phyloP scores from a whole-genome alignment of 2,329 filamentous ascomycete genomes.

The Chrysoporthe puriensis region DNA sequence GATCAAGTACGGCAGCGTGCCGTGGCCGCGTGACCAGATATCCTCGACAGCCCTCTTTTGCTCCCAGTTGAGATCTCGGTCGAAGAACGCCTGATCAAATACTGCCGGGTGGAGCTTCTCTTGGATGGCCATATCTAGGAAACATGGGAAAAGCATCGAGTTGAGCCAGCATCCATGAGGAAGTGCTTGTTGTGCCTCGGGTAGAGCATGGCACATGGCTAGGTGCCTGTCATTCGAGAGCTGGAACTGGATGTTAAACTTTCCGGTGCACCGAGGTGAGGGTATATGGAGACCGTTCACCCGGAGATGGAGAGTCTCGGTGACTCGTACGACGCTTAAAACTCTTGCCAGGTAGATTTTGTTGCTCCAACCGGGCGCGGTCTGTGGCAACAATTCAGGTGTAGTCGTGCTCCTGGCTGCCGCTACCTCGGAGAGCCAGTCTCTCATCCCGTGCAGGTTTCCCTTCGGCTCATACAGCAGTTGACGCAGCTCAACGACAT shows the following conservation, averaged over 20 bases:
- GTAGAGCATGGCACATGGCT: conserved; percentile 28
- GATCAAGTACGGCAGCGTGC: conserved; percentile 35
- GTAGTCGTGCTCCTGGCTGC: background rate
- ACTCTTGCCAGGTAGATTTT: conserved; percentile 31
- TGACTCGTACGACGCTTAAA: conserved; percentile 29
- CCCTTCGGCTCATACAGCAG: conserved; percentile 22
- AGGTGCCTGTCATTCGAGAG: conserved; percentile 21
- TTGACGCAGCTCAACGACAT: conserved; percentile 32
- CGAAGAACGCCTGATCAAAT: conserved; percentile 27
- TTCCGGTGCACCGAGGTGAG: conserved; percentile 13
- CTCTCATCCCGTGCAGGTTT: conserved; percentile 15
- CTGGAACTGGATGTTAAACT: conserved; percentile 33
- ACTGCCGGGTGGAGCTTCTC: conserved; percentile 27
- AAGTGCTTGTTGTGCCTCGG: conserved; percentile 27
- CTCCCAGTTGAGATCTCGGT: conserved; percentile 30
- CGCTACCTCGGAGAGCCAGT: conserved; percentile 16
- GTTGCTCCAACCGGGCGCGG: conserved; percentile 29
- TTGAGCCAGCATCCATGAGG: conserved; percentile 28
- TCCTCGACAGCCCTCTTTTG: conserved; percentile 33
- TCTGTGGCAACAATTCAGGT: background rate
- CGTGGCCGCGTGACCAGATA: conserved; percentile 31
- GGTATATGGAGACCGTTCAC: conserved; percentile 27
- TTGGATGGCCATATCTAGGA: conserved; percentile 30
- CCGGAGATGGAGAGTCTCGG: conserved; percentile 28
- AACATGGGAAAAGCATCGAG: conserved; percentile 34